Evolutionary conservation across 495 filamentous ascomycete species (phyloP).

Genomic region (Bryoglossum gracile): DNA sequence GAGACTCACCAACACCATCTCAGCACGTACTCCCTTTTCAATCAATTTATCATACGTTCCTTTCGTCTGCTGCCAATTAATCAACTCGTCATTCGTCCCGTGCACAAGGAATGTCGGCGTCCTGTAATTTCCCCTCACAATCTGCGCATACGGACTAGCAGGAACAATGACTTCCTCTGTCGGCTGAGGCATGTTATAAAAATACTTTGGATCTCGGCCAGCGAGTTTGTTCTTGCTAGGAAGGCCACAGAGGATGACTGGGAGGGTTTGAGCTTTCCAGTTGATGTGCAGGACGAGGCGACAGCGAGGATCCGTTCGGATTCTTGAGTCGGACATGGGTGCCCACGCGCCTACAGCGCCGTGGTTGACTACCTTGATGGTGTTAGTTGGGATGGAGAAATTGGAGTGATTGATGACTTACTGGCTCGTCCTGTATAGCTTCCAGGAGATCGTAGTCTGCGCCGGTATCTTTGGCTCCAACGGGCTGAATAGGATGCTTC

Average conservation of each 20-base stretch:
- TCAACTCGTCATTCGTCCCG: slow-evolving; percentile 37
- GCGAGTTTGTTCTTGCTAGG: slow-evolving; percentile 12
- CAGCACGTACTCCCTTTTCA: slow-evolving; percentile 25
- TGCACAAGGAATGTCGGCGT: slow-evolving; percentile 46
- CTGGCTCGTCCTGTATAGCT: slow-evolving; percentile 26
- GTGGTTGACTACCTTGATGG: background rate
- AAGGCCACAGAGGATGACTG: slow-evolving; percentile 31
- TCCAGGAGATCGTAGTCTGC: slow-evolving; percentile 23
- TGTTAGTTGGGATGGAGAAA: background rate
- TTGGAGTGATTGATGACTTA: slow-evolving; percentile 16
- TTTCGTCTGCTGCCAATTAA: slow-evolving; percentile 37
- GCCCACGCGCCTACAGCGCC: slow-evolving; percentile 12
- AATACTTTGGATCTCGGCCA: background rate
- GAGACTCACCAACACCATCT: too few species aligned
- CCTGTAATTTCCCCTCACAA: slow-evolving; percentile 30
- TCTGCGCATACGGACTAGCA: slow-evolving; percentile 34
- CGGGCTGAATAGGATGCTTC: background rate
- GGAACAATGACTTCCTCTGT: slow-evolving; percentile 22
- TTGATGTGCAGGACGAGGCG: slow-evolving; percentile 37
- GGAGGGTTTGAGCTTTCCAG: slow-evolving; percentile 33
- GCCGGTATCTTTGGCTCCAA: background rate
- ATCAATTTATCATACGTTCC: slow-evolving; percentile 27
- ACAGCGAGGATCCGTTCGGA: slow-evolving; percentile 27
- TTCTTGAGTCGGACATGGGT: slow-evolving; percentile 5
- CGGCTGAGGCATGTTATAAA: slow-evolving; percentile 16